Percentiles rank a stretch among this genome's conserved stretches.
phyloP scores from a whole-genome alignment of 1,139 yeast species.

The Lodderomyces oxycetoniae region DNA sequence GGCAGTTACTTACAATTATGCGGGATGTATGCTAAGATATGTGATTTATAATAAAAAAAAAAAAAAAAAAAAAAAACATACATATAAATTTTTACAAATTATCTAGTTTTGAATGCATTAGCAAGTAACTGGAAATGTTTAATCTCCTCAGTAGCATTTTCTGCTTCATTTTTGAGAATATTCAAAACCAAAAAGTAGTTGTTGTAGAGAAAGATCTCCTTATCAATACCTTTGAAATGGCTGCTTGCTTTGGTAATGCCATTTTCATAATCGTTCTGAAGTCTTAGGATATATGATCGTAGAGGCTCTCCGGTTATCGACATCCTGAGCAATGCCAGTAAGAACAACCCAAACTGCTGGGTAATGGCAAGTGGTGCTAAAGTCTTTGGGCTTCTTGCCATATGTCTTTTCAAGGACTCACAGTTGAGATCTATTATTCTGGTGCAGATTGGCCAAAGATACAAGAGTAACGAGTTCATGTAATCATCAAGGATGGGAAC shows the following conservation, averaged over 20 bases:
- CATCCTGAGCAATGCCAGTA: slow-evolving; percentile 68
- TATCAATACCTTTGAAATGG: slow-evolving; percentile 38
- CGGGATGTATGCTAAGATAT: slow-evolving; percentile 71
- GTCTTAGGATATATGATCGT: slow-evolving; percentile 58
- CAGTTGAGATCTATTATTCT: slow-evolving; percentile 71
- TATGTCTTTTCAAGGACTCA: slow-evolving; percentile 49
- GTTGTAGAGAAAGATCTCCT: slow-evolving; percentile 70
- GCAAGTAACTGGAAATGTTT: slow-evolving; percentile 59
- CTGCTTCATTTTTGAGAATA: slow-evolving; percentile 43
- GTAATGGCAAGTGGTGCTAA: slow-evolving; percentile 61
- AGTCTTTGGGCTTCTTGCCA: slow-evolving; percentile 23
- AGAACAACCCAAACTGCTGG: slow-evolving; percentile 70
- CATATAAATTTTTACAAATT: too few species aligned
- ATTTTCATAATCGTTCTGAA: slow-evolving; percentile 76
- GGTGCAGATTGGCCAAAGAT: slow-evolving; percentile 86
- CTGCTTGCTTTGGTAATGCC: slow-evolving; percentile 64
- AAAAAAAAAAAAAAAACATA: background rate
- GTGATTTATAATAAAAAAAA: slow-evolving; percentile 18
- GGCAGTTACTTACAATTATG: slow-evolving; percentile 80
- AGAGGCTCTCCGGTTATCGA: slow-evolving; percentile 64
- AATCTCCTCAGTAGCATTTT: slow-evolving; percentile 52
- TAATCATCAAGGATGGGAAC: slow-evolving; percentile 75
- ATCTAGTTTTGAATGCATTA: slow-evolving; percentile 43
- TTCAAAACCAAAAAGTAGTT: slow-evolving; percentile 61
- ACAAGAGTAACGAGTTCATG: slow-evolving; percentile 59